Conservation (phyloP, 2,329 filamentous ascomycete species). For the Pyricularia sp. region DNA sequence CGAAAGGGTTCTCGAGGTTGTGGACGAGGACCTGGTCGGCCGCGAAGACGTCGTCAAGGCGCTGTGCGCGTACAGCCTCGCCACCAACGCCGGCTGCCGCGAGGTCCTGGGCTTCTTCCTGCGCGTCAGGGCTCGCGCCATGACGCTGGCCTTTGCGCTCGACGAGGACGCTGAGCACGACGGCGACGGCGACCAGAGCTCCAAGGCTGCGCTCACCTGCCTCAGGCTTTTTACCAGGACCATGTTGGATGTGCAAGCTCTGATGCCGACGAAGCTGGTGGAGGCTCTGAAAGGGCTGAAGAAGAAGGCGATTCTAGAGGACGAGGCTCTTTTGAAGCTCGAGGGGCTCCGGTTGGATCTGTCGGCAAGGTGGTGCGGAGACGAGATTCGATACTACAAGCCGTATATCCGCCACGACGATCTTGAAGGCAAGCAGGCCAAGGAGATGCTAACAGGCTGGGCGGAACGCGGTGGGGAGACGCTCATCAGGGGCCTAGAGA, state of each 20-base stretch:
- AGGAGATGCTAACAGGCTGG: conserved; percentile 55
- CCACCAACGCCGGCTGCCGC: conserved; percentile 67
- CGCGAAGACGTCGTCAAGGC: conserved; percentile 56
- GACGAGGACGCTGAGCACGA: conserved; percentile 31
- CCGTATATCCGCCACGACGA: conserved; percentile 83
- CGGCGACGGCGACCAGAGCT: conserved; percentile 29
- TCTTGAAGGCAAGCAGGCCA: conserved; percentile 49
- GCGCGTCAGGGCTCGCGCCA: conserved; percentile 58
- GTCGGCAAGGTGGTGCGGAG: conserved; percentile 68
- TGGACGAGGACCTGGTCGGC: neutral
- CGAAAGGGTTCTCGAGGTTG: conserved; percentile 42
- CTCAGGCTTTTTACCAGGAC: conserved; percentile 70
- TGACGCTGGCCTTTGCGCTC: conserved; percentile 51
- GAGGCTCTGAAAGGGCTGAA: conserved; percentile 63
- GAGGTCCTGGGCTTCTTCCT: conserved; percentile 77
- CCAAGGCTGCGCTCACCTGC: conserved; percentile 48
- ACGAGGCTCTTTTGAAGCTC: conserved; percentile 54
- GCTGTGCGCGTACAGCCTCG: conserved; percentile 73
- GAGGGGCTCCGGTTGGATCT: conserved; percentile 70
- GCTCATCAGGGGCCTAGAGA: conserved; percentile 52
- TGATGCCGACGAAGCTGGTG: conserved; percentile 48
- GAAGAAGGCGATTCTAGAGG: conserved; percentile 60
- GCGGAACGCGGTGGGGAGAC: conserved; percentile 49
- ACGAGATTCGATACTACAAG: conserved; percentile 76
- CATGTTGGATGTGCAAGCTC: conserved; percentile 62